A percentile compares a stretch with the other conserved stretches of the same genome.
Evolutionary conservation across 257 asterid species (phyloP).

Genomic region (Ocimum tenuiflorum): DNA sequence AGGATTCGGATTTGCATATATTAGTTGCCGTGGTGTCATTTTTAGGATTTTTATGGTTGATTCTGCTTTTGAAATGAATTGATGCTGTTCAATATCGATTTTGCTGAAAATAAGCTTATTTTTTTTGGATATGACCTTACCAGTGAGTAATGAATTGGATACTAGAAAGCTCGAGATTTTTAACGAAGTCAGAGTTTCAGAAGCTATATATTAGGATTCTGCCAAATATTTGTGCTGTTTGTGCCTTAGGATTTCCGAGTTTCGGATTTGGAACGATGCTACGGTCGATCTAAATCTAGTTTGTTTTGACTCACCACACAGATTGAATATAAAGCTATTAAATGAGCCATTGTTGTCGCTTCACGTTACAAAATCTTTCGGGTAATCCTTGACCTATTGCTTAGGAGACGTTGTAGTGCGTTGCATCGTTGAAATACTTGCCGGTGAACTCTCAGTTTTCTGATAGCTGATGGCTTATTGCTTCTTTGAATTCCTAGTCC

Average conservation of each 20-base stretch:
- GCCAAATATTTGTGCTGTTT: neutral
- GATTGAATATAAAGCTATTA: neutral
- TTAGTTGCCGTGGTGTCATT: too few relatives aligned
- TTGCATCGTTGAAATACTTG: neutral
- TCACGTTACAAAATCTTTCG: neutral
- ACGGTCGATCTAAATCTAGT: neutral
- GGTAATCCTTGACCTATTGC: neutral
- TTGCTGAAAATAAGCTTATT: neutral
- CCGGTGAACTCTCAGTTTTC: neutral
- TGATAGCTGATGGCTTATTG: neutral
- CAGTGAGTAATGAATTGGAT: neutral
- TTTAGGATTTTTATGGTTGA: too few relatives aligned
- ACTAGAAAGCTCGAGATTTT: too few relatives aligned
- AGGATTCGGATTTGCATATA: too few relatives aligned
- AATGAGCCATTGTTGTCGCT: neutral
- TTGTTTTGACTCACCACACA: neutral
- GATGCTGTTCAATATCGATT: constrained; percentile 6
- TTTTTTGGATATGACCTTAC: neutral
- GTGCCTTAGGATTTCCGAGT: neutral
- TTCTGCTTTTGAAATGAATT: neutral
- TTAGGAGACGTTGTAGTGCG: neutral
- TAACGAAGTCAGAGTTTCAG: neutral
- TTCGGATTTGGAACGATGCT: neutral
- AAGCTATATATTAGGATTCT: neutral
- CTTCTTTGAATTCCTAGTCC: neutral